Conservation (phyloP, 352 stramenopile genomes). For the Phytopythium kandeliae region DNA sequence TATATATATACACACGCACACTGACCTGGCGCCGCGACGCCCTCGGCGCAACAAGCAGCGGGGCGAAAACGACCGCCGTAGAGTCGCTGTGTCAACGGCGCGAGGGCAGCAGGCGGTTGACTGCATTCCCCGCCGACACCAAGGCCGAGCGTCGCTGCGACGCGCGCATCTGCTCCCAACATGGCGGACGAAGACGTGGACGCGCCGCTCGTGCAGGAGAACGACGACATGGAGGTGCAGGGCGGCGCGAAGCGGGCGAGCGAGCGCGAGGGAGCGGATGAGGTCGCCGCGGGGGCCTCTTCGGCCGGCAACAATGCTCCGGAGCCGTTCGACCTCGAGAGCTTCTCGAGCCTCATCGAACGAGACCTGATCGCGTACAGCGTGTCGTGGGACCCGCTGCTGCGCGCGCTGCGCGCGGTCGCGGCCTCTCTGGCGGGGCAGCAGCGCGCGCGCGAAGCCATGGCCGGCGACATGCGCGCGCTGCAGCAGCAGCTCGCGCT, state of each 20-base stretch:
- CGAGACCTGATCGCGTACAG: slow-evolving; percentile 67
- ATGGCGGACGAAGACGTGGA: slow-evolving; percentile 3
- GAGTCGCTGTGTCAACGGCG: not conserved
- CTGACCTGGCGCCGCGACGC: no score
- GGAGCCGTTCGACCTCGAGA: slow-evolving; percentile 30
- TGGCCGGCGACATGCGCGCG: slow-evolving; percentile 38
- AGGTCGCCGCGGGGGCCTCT: slow-evolving; percentile 4
- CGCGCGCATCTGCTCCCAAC: not conserved
- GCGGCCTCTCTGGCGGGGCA: slow-evolving; percentile 48
- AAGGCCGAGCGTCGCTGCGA: no score
- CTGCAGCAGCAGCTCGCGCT: slow-evolving; percentile 35
- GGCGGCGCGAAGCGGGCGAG: not conserved
- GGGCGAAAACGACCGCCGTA: slow-evolving; percentile 1
- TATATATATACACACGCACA: no score
- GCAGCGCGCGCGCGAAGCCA: slow-evolving; percentile 43
- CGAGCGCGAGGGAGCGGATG: not conserved
- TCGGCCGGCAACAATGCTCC: slow-evolving; percentile 11
- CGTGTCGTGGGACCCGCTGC: slow-evolving; percentile 65
- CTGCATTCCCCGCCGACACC: not conserved
- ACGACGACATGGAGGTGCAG: slow-evolving; percentile 1
- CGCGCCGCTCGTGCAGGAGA: slow-evolving; percentile 1
- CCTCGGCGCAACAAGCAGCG: no score
- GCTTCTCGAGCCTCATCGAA: slow-evolving; percentile 56
- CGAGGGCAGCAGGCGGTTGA: no score
- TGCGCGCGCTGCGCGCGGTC: slow-evolving; percentile 56